Conservation (phyloP, 73 alveolate species). For the Effrenium voratum region DNA sequence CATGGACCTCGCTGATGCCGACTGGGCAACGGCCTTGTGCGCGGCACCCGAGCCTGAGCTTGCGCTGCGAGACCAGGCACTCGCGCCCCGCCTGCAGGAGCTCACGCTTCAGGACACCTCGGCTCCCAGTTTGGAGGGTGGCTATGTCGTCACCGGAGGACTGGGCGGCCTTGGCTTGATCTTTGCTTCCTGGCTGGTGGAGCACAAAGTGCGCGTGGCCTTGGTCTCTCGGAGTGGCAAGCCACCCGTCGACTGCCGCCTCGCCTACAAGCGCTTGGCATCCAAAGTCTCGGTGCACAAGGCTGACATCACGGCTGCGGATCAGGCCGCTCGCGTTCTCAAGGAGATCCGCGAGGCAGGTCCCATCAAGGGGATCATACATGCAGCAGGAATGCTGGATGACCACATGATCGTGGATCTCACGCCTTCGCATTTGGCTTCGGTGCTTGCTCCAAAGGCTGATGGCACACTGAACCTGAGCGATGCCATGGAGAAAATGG, state of each 20-base stretch:
- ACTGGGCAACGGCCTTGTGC: not conserved
- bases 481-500: not conserved
- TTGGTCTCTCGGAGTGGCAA: constrained; percentile 67
- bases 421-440: not conserved
- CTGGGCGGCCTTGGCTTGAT: constrained; percentile 78
- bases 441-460: constrained; percentile 43
- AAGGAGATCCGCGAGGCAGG: not conserved
- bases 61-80: not conserved
- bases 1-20: not conserved
- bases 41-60: not conserved
- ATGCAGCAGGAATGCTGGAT: constrained; percentile 87
- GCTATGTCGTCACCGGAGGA: constrained; percentile 78
- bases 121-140: too few relatives aligned
- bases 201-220: not conserved
- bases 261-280: constrained; percentile 69
- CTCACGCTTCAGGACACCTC: not conserved
- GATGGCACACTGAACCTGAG: constrained; percentile 47
- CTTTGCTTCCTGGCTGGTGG: constrained; percentile 85
- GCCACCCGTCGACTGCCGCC: constrained; percentile 50
- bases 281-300: constrained; percentile 70
- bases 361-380: constrained; percentile 50
- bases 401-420: constrained; percentile 85
- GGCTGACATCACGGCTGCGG: constrained; percentile 35
- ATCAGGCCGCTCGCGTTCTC: not conserved
- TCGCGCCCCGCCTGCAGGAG: constrained; percentile 67